Conservation (phyloP, 208 protist genomes). For the Crithidia thermophila region DNA sequence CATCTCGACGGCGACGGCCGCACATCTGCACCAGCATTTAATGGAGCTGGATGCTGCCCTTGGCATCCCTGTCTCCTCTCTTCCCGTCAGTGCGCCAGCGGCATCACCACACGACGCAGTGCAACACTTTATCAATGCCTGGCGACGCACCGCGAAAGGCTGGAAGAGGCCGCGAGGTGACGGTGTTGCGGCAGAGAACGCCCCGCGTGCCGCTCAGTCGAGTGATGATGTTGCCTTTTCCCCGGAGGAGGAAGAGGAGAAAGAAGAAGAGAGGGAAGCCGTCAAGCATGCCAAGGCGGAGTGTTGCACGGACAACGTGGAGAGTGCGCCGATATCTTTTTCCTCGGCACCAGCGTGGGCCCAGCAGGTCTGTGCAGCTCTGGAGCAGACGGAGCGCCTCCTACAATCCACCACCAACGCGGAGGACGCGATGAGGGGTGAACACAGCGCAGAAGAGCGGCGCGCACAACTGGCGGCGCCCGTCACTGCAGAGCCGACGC, state of each 20-base stretch:
- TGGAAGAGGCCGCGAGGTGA: conserved; percentile 25
- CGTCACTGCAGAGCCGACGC: too few species aligned
- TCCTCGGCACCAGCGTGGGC: conserved; percentile 15
- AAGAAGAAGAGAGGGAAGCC: not conserved
- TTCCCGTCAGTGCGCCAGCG: not conserved
- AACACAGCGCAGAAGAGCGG: too few species aligned
- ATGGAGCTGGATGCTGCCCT: conserved; percentile 19
- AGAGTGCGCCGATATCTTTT: not conserved
- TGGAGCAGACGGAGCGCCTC: conserved; percentile 13
- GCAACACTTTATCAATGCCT: conserved; percentile 1
- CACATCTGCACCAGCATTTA: conserved; percentile 4
- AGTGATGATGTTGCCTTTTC: too few species aligned
- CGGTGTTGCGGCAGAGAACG: too few species aligned
- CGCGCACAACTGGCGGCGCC: too few species aligned
- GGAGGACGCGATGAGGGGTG: too few species aligned
- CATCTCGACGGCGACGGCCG: not conserved
- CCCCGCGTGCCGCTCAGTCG: too few species aligned
- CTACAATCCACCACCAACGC: not conserved
- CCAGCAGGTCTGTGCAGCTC: not conserved
- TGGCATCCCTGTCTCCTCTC: too few species aligned
- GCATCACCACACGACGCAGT: not conserved
- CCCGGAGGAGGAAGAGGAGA: not conserved
- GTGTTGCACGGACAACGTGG: not conserved
- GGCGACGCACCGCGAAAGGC: not conserved
- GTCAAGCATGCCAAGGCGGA: conserved; percentile 17